Evolutionary conservation across 345 rosid species (phyloP).

Genomic region (Balakata baccata): DNA sequence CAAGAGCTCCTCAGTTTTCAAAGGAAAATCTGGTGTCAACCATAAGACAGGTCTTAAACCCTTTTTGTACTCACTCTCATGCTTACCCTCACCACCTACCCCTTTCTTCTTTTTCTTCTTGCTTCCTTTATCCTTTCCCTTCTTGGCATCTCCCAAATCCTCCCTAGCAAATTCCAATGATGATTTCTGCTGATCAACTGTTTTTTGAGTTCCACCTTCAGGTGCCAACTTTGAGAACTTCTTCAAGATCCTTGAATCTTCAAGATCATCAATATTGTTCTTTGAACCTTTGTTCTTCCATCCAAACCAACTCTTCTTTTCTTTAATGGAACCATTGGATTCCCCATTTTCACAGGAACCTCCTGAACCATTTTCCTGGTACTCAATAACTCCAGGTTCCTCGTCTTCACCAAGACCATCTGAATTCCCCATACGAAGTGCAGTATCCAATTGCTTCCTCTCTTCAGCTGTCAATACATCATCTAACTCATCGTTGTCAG

Average conservation of each 20-base stretch:
- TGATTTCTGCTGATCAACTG: slow-evolving; percentile 53
- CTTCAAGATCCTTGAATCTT: slow-evolving; percentile 61
- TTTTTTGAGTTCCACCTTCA: slow-evolving; percentile 60
- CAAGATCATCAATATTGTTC: slow-evolving; percentile 54
- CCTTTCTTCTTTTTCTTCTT: slow-evolving; percentile 87
- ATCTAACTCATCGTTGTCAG: slow-evolving; percentile 64
- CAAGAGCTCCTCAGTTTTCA: slow-evolving; percentile 84
- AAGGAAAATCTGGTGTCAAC: slow-evolving; percentile 93
- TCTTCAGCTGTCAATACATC: slow-evolving; percentile 90
- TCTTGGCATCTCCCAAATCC: slow-evolving; percentile 55
- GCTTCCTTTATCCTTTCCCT: slow-evolving; percentile 70
- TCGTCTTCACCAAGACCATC: slow-evolving; percentile 71
- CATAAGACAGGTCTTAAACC: slow-evolving; percentile 92
- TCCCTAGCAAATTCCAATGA: slow-evolving; percentile 56
- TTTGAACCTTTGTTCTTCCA: slow-evolving; percentile 78
- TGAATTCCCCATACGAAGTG: slow-evolving; percentile 57
- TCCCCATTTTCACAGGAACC: slow-evolving; percentile 56
- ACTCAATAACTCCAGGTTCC: slow-evolving; percentile 49
- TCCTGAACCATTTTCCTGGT: slow-evolving; percentile 63
- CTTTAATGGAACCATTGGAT: slow-evolving; percentile 55
- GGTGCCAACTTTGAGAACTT: slow-evolving; percentile 69
- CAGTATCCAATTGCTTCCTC: slow-evolving; percentile 78
- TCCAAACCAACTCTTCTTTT: slow-evolving; percentile 94
- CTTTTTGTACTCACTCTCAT: slow-evolving; percentile 87
- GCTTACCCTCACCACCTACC: slow-evolving; percentile 48